Evolutionary conservation across 2,329 filamentous ascomycete species (phyloP).

Genomic region (Scedosporium dehoogii): DNA sequence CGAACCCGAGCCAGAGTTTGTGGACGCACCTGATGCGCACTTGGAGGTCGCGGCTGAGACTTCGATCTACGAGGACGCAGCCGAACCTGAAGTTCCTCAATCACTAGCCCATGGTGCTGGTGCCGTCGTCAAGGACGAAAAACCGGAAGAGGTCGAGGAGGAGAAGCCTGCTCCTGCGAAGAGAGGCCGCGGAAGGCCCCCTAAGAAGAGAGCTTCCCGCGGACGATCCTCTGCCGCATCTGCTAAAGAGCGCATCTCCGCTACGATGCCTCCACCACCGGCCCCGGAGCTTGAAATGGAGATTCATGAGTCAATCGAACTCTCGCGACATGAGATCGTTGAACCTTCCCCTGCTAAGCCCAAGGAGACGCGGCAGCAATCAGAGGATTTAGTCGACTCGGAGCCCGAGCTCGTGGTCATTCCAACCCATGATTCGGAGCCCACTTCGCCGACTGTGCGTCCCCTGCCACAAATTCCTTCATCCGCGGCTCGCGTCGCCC

Average conservation of each 20-base stretch:
- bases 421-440: conserved; percentile 6
- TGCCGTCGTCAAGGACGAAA: conserved; percentile 29
- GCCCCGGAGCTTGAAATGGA: background rate
- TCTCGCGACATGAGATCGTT: background rate
- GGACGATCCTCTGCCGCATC: conserved; percentile 2
- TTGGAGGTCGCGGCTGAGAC: conserved; percentile 8
- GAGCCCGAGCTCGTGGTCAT: conserved; percentile 10
- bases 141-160: conserved; percentile 17
- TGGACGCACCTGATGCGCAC: conserved; percentile 10
- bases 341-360: conserved; percentile 3
- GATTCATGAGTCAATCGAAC: background rate
- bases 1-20: conserved; percentile 12
- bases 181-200: conserved; percentile 1
- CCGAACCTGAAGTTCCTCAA: conserved; percentile 21
- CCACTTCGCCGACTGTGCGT: conserved; percentile 12
- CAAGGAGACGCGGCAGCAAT: background rate
- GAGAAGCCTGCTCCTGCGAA: background rate
- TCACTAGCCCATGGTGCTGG: conserved; percentile 30
- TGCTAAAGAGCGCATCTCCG: background rate
- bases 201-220: conserved; percentile 7
- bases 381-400: conserved; percentile 4
- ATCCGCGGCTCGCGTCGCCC: conserved; percentile 9
- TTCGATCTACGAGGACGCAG: conserved; percentile 10
- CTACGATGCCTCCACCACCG: background rate
- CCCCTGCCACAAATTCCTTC: conserved; percentile 20